Base-by-base conservation (phyloP, 2,329 filamentous ascomycete species). In the Pseudogymnoascus sp. region DNA sequence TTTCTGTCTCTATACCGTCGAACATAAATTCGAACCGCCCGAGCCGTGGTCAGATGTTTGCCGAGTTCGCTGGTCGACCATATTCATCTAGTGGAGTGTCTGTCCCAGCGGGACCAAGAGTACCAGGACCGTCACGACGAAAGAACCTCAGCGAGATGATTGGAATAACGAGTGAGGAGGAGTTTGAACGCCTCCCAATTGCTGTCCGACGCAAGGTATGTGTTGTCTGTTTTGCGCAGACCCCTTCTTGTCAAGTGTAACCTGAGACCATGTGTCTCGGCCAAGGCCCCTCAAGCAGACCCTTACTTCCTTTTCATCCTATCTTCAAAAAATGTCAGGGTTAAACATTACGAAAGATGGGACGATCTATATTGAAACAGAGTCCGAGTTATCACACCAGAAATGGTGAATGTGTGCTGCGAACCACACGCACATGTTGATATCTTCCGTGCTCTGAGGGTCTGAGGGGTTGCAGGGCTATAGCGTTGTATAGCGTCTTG, bases 131-230 rank as follows among this genome's bases (percentile, higher is more conserved):
- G 33, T 36, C 58, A 59, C 61, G 58, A 35, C 58, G 60, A 29
- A 74, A 72, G 62, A 69, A 71, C 38, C 68, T 72, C 66, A 69
- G 68, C 63, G 67, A 70, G 17, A 68, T 72, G 58, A 70, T 68
- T 6, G 70, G 70, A 3, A 70, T 68, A 39, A 70, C 70, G 10
- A 71, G 78, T 1, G 73, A 75, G 58, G 78, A 80, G 64, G 79
- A 81, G 67, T 81, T 80, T 67, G 78, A 81, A 66, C 75, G 78
- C 39, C 71, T 82, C 62, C 79, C 80, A 7, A 66, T 78, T 51
- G 78, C 79, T n/a, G 77, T 81, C 21, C 76, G 78, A 65, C 75
- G 78, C 70, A 81, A 82, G 77, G 80, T 82, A 72, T 72, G 78
- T 74, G 60, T 44, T 62, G 21, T 21, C 21, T 21, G 21, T 21